phyloP scores from a whole-genome alignment of 768 basidiomycete genomes.

The Agrocybe chaxingu region DNA sequence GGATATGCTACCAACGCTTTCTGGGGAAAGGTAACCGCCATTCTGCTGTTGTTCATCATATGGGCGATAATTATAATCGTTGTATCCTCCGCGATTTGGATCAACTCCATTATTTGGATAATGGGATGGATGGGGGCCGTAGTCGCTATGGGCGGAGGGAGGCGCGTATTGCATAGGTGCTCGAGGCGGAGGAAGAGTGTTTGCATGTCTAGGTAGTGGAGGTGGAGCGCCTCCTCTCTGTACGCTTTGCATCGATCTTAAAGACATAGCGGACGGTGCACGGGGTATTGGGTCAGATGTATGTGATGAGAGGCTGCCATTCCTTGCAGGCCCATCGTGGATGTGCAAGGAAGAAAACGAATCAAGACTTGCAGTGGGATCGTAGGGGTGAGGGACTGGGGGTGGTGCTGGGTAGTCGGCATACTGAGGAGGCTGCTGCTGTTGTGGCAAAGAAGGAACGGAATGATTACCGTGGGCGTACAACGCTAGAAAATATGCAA shows the following conservation, averaged over 20 bases:
- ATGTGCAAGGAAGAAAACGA: conserved; percentile 55
- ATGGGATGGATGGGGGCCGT: conserved; percentile 2
- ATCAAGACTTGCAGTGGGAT: conserved; percentile 44
- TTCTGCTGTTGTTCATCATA: conserved; percentile 6
- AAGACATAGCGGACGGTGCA: conserved; percentile 22
- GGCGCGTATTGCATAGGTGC: conserved; percentile 3
- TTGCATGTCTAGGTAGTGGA: conserved; percentile 14
- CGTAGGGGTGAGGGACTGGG: conserved; percentile 30
- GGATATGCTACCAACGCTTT: not conserved
- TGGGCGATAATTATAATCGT: conserved; percentile 1
- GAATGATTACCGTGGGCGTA: conserved; percentile 48
- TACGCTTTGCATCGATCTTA: conserved; percentile 7
- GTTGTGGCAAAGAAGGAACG: conserved; percentile 41
- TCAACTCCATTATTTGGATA: not conserved
- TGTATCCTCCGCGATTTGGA: not conserved
- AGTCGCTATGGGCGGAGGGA: conserved; percentile 2
- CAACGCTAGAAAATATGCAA: conserved; percentile 15
- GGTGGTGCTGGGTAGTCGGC: conserved; percentile 23
- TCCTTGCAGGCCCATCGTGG: conserved; percentile 30
- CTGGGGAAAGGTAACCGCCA: conserved; percentile 6
- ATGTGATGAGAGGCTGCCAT: conserved; percentile 4
- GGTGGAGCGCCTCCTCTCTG: conserved; percentile 3
- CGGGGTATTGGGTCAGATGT: conserved; percentile 19
- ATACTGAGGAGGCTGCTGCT: conserved; percentile 28
- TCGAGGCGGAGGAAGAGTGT: conserved; percentile 12